phyloP scores from a whole-genome alignment of 129 eudicot species.

The Saussurea involucrata region DNA sequence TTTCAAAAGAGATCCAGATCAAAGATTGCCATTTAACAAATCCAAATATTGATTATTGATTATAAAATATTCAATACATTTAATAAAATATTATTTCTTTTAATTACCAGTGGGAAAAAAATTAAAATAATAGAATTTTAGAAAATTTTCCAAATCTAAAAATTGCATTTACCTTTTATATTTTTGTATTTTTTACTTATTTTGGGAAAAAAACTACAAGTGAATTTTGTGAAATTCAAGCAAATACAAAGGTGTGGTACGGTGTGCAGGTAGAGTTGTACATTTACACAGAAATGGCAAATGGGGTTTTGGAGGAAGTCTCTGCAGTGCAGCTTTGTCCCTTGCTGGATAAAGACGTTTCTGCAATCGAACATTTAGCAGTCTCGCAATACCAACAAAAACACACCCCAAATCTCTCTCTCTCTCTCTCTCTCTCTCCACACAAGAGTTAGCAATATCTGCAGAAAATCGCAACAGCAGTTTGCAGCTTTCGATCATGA shows the following conservation, averaged over 20 bases:
- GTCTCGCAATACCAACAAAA: slow-evolving; percentile 17
- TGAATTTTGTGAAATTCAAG: background rate
- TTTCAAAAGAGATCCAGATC: too few species aligned
- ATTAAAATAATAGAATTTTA: too few species aligned
- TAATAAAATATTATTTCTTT: too few species aligned
- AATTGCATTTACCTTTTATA: too few species aligned
- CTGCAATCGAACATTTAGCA: background rate
- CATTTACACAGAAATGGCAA: slow-evolving; percentile 10
- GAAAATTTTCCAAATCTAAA: too few species aligned
- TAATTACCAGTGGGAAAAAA: too few species aligned
- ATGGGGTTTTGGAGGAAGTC: background rate
- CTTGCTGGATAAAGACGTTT: slow-evolving; percentile 15
- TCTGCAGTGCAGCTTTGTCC: slow-evolving; percentile 25
- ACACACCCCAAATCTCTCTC: slow-evolving; percentile 5
- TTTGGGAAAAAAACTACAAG: background rate
- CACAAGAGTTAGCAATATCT: background rate
- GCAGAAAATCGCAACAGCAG: slow-evolving; percentile 14
- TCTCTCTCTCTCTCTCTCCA: background rate
- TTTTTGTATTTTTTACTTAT: too few species aligned
- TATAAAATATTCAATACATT: too few species aligned
- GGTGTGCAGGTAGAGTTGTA: background rate
- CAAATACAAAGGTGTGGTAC: background rate
- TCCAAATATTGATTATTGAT: too few species aligned
- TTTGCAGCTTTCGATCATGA: slow-evolving; percentile 24
- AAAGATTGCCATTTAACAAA: too few species aligned